These are phyloP conservation scores for Flaveria brownii DNA, from an alignment of 129 eudicot species.

Conservation along the genomic window DNA sequence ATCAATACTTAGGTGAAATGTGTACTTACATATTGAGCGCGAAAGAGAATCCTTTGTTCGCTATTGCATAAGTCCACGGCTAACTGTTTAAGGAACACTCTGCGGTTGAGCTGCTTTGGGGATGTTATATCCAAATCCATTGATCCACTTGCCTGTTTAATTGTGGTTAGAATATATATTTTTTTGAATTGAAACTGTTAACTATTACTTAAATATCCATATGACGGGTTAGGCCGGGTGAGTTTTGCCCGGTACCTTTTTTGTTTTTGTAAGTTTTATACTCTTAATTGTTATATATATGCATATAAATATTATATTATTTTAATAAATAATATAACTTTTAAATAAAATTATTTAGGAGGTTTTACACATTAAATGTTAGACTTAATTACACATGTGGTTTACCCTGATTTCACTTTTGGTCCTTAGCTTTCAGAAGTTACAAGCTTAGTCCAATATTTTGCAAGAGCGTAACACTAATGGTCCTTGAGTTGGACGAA, in stretches of 20 bases:
- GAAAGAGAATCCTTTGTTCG: constrained; percentile 79
- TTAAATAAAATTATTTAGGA: too few species aligned
- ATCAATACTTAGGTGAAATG: not conserved
- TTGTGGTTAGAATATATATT: not conserved
- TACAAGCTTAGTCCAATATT: too few species aligned
- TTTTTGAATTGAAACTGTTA: not conserved
- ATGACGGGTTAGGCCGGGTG: too few species aligned
- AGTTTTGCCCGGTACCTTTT: too few species aligned
- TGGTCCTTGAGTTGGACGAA: too few species aligned
- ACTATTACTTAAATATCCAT: not conserved
- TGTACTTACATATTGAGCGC: constrained; percentile 79
- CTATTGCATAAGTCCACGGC: constrained; percentile 91
- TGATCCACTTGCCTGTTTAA: constrained; percentile 81
- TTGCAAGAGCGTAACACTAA: too few species aligned
- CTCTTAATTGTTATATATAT: too few species aligned
- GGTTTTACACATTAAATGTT: not conserved
- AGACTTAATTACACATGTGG: too few species aligned
- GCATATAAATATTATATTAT: too few species aligned
- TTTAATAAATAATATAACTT: not conserved
- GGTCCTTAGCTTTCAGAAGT: too few species aligned
- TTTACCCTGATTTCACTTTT: too few species aligned
- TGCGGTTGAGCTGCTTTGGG: constrained; percentile 85
- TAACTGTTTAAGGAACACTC: constrained; percentile 79
- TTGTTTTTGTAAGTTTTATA: too few species aligned
- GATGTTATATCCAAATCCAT: constrained; percentile 96